Conservation (phyloP, 2,329 filamentous ascomycete species). For the Fonsecaea multimorphosa region DNA sequence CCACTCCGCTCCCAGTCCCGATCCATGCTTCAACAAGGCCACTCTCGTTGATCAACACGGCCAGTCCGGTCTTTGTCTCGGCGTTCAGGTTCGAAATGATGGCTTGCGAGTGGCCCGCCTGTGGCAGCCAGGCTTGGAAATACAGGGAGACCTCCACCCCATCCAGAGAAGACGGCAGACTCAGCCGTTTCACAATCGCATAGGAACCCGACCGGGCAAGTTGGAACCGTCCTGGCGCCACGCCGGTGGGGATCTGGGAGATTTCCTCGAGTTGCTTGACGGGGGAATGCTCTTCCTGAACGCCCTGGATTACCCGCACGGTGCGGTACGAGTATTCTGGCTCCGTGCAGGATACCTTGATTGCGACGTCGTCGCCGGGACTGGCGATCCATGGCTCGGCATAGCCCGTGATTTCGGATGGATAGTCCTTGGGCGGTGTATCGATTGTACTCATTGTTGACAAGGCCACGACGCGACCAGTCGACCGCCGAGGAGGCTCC, state of each 20-base stretch:
- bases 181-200: conserved; percentile 16
- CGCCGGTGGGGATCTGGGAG: conserved; percentile 18
- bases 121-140: conserved; percentile 23
- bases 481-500: too few species aligned
- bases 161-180: background rate
- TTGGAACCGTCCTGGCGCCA: conserved; percentile 24
- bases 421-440: conserved; percentile 18
- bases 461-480: background rate
- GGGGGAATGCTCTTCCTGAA: conserved; percentile 17
- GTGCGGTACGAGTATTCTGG: conserved; percentile 30
- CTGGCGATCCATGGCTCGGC: conserved; percentile 30
- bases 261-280: conserved; percentile 15
- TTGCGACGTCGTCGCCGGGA: conserved; percentile 24
- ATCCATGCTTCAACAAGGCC: conserved; percentile 23
- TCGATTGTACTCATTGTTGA: conserved; percentile 19
- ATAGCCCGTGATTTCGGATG: conserved; percentile 32
- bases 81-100: conserved; percentile 28
- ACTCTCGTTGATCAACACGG: conserved; percentile 20
- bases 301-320: conserved; percentile 30
- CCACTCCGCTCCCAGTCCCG: conserved; percentile 20
- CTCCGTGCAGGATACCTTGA: conserved; percentile 34
- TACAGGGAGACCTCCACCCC: conserved; percentile 25
- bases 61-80: conserved; percentile 23
- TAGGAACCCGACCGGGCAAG: conserved; percentile 27
- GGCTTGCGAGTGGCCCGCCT: conserved; percentile 22